Base-by-base conservation (phyloP, 1,139 yeast species). In the Geotrichum bryndzae region DNA sequence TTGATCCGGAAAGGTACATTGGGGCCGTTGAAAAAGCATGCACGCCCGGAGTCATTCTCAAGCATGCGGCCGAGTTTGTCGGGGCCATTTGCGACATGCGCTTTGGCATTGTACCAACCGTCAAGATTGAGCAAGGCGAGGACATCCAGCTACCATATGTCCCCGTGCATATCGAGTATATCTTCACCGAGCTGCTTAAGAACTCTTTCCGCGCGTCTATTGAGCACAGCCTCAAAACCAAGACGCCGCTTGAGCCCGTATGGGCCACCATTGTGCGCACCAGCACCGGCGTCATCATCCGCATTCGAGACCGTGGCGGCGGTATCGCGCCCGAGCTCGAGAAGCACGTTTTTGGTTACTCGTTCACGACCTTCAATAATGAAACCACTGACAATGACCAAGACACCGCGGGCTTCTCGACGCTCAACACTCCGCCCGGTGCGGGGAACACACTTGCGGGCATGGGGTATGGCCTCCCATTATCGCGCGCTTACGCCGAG, bases 391-490 rank as follows among this genome's bases (percentile, higher is more conserved):
- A 41, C 3, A 33, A 58, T 8, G 78, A 82, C 2, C 76, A 76
- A n/a, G 85, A 82, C 66, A 80, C 78, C 8, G 88, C 70, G 31
- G 77, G 87, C 11, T 73, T 72, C 59, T 57, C 73, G 6, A 74
- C 88, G 0, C 74, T 85, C 61, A 88, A 88, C 68, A 82, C 83
- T 23, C 85, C 89, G 23, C 95, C 95, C 0, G 95, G 91, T 0
- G 88, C 87, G 1, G 86, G 87, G 0, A 84, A 87, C 68, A 82
- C 84, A 6, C 90, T 91, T 45, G 97, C 97, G 0, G 99, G 99
- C 0, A 87, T 94, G 89, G 99, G 99, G 0, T 92, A 90, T 71
- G 99, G 99, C 0, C 75, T 92, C 60, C 98, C 98, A 1, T 77
- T 92, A 64, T 89, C 94, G 76, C 83, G 82, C 69, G 87, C 88